phyloP scores from a whole-genome alignment of 1,139 yeast species.

The Eremothecium gossypii region DNA sequence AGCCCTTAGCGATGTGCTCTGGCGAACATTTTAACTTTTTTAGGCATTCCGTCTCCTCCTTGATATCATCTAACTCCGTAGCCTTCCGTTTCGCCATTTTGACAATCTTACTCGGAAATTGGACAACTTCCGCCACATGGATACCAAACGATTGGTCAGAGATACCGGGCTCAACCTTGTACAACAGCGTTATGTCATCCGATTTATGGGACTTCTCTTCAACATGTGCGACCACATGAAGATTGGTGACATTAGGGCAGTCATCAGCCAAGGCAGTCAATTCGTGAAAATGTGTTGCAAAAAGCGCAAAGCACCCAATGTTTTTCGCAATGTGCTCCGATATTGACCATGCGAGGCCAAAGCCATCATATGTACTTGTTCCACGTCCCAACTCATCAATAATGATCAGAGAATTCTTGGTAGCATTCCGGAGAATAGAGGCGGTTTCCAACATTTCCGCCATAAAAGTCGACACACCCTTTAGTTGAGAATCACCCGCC shows the following conservation, averaged over 20 bases:
- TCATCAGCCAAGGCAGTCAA: slow-evolving; percentile 66
- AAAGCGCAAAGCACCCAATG: slow-evolving; percentile 69
- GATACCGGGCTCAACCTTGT: slow-evolving; percentile 86
- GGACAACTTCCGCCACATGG: slow-evolving; percentile 92
- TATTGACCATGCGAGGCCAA: slow-evolving; percentile 95
- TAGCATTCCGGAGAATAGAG: slow-evolving; percentile 78
- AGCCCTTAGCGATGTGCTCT: slow-evolving; percentile 50
- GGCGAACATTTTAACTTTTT: slow-evolving; percentile 46
- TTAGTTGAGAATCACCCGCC: slow-evolving; percentile 93
- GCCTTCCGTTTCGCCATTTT: slow-evolving; percentile 95
- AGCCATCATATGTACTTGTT: slow-evolving; percentile 94
- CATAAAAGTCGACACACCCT: slow-evolving; percentile 96
- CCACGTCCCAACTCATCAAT: slow-evolving; percentile 96
- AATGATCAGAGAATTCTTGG: slow-evolving; percentile 72
- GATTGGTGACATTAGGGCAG: slow-evolving; percentile 56
- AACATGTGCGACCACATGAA: slow-evolving; percentile 91
- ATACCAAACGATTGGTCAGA: slow-evolving; percentile 95
- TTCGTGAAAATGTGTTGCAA: slow-evolving; percentile 97
- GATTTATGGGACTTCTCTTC: slow-evolving; percentile 34
- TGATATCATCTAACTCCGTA: slow-evolving; percentile 67
- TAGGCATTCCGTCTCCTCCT: slow-evolving; percentile 32
- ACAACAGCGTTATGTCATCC: slow-evolving; percentile 77
- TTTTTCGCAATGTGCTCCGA: slow-evolving; percentile 71
- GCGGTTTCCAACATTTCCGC: slow-evolving; percentile 97
- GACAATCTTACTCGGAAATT: slow-evolving; percentile 80